Evolutionary conservation across 345 rosid species (phyloP).

Genomic region (Gossypium thurberi): DNA sequence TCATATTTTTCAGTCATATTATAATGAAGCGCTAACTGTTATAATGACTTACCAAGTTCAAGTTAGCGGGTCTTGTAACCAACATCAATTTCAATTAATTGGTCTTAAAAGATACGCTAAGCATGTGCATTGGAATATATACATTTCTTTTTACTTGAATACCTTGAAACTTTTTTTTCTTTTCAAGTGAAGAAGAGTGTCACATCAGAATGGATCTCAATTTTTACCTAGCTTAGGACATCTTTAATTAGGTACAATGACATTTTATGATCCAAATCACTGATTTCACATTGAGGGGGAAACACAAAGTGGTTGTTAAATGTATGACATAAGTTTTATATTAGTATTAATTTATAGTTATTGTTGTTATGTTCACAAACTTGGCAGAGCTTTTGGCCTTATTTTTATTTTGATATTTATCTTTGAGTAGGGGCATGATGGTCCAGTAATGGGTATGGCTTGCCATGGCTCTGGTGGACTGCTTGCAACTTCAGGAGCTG

Average conservation of each 20-base stretch:
- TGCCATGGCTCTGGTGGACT: constrained; percentile 92
- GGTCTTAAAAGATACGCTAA: not conserved
- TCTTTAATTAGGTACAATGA: not conserved
- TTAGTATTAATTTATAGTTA: not conserved
- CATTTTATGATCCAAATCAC: not conserved
- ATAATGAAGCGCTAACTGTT: not conserved
- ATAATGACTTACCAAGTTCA: not conserved
- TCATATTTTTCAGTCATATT: not conserved
- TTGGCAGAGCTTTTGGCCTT: not conserved
- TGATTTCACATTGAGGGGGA: not conserved
- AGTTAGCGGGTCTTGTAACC: not conserved
- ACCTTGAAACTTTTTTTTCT: not conserved
- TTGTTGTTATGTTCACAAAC: not conserved
- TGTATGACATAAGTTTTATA: not conserved
- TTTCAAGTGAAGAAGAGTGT: not conserved
- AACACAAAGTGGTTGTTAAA: not conserved
- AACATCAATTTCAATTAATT: not conserved
- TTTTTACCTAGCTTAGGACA: not conserved
- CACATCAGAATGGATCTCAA: not conserved
- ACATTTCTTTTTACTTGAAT: not conserved
- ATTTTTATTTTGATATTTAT: not conserved
- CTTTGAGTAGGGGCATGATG: constrained; percentile 74
- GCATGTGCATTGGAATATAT: not conserved
- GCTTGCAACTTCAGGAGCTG: constrained; percentile 96
- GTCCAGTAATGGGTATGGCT: constrained; percentile 86